Conservation (phyloP, 805 yeast genomes). For the Nakazawaea siamensis region DNA sequence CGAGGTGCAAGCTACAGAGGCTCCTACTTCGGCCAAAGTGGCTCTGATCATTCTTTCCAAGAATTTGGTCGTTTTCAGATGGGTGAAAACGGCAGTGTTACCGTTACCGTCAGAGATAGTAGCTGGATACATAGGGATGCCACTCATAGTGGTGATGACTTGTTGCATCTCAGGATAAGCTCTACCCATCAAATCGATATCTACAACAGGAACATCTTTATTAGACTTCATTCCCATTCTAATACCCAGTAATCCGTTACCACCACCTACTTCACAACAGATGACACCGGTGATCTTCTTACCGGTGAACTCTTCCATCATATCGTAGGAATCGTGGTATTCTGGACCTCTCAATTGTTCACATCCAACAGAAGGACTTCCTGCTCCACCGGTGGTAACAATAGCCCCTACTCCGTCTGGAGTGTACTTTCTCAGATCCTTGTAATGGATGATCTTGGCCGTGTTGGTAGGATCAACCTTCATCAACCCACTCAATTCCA, state of each 20-base stretch:
- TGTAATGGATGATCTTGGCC: slow-evolving; percentile 26
- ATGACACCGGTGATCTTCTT: slow-evolving; percentile 22
- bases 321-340: slow-evolving; percentile 22
- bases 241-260: slow-evolving; percentile 27
- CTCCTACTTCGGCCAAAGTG: slow-evolving; percentile 33
- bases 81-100: slow-evolving; percentile 25
- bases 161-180: slow-evolving; percentile 39
- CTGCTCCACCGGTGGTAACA: slow-evolving; percentile 18
- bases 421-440: slow-evolving; percentile 19
- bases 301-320: slow-evolving; percentile 19
- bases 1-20: slow-evolving; percentile 13
- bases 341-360: slow-evolving; percentile 36
- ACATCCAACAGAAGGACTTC: slow-evolving; percentile 39
- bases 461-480: slow-evolving; percentile 22
- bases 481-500: slow-evolving; percentile 26
- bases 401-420: slow-evolving; percentile 12
- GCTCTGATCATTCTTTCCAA: slow-evolving; percentile 33
- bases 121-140: slow-evolving; percentile 19
- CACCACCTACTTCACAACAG: slow-evolving; percentile 36
- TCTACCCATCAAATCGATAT: slow-evolving; percentile 40
- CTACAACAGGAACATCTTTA: slow-evolving; percentile 22
- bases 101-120: slow-evolving; percentile 32
- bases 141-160: slow-evolving; percentile 23
- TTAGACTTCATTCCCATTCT: slow-evolving; percentile 7
- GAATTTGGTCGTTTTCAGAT: slow-evolving; percentile 22